These are phyloP conservation scores for Rugonectria rugulosa DNA, from an alignment of 2,329 filamentous ascomycete species.

Conservation along the genomic window DNA sequence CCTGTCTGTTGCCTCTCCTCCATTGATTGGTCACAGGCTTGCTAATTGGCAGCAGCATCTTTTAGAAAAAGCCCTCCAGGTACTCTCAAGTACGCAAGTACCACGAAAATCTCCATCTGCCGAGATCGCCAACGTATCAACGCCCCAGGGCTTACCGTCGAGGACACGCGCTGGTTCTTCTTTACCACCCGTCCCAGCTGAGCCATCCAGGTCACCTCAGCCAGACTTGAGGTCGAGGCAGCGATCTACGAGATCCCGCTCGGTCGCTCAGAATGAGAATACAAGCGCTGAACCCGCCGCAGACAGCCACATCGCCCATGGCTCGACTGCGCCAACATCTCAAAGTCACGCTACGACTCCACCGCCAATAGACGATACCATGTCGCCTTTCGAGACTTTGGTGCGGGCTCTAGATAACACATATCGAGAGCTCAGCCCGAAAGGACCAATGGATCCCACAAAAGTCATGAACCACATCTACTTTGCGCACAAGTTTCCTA, in stretches of 20 bases:
- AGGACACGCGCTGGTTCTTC: constrained; percentile 34
- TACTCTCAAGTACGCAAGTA: constrained; percentile 31
- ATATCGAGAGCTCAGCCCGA: constrained; percentile 27
- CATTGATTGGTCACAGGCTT: not conserved
- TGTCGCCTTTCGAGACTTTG: constrained; percentile 39
- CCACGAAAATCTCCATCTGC: constrained; percentile 26
- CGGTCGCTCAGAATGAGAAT: constrained; percentile 15
- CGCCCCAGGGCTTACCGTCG: constrained; percentile 21
- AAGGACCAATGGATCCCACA: too few species aligned
- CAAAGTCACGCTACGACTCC: not conserved
- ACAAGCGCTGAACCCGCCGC: not conserved
- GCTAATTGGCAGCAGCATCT: constrained; percentile 35
- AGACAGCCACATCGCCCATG: constrained; percentile 6
- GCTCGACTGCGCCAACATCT: constrained; percentile 2
- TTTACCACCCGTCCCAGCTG: constrained; percentile 14
- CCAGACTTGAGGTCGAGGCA: constrained; percentile 16
- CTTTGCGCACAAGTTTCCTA: constrained; percentile 43
- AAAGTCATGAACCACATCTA: constrained; percentile 47
- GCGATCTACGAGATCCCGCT: constrained; percentile 30
- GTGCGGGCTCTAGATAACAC: constrained; percentile 37
- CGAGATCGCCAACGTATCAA: constrained; percentile 19
- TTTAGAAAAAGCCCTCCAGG: constrained; percentile 32
- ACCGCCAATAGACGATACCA: constrained; percentile 7
- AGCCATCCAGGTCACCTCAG: constrained; percentile 26
- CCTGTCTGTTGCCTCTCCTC: constrained; percentile 43